Percentiles rank a stretch among this genome's conserved stretches.
Conservation (phyloP, 495 filamentous ascomycete species). For the Mytilinidion resinicola region DNA sequence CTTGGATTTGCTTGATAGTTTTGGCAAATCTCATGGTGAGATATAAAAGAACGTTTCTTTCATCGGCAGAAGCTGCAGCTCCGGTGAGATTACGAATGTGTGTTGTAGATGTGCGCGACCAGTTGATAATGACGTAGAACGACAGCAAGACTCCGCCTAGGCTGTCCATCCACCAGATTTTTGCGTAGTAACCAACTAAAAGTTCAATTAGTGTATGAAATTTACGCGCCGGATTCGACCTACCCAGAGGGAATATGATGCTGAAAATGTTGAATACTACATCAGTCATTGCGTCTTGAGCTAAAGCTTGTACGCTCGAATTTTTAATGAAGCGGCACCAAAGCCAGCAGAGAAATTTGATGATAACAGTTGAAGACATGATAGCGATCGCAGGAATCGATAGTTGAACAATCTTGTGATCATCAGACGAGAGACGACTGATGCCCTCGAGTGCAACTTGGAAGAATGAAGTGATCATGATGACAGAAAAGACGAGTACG, state of each 20-base stretch:
- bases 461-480: slow-evolving; percentile 71
- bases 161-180: slow-evolving; percentile 79
- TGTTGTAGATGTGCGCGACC: slow-evolving; percentile 64
- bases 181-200: slow-evolving; percentile 63
- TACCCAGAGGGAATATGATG: slow-evolving; percentile 73
- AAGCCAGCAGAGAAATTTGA: slow-evolving; percentile 80
- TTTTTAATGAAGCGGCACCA: slow-evolving; percentile 89
- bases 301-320: slow-evolving; percentile 79
- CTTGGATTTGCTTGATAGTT: slow-evolving; percentile 81
- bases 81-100: slow-evolving; percentile 83
- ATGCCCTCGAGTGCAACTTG: slow-evolving; percentile 75
- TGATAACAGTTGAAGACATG: slow-evolving; percentile 73
- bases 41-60: slow-evolving; percentile 82
- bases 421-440: slow-evolving; percentile 53
- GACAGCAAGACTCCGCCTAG: slow-evolving; percentile 78
- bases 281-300: slow-evolving; percentile 59
- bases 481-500: slow-evolving; percentile 47
- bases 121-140: slow-evolving; percentile 76
- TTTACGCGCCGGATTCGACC: slow-evolving; percentile 27
- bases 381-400: slow-evolving; percentile 69
- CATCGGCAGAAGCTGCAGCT: slow-evolving; percentile 68
- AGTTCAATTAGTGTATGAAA: not conserved
- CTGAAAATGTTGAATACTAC: slow-evolving; percentile 90
- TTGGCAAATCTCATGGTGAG: slow-evolving; percentile 91
- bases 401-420: slow-evolving; percentile 66